A percentile compares a stretch with the other conserved stretches of the same genome.
Evolutionary conservation across 1,284 basidiomycete genomes (phyloP).

Genomic region (Coriolopsis trogii): DNA sequence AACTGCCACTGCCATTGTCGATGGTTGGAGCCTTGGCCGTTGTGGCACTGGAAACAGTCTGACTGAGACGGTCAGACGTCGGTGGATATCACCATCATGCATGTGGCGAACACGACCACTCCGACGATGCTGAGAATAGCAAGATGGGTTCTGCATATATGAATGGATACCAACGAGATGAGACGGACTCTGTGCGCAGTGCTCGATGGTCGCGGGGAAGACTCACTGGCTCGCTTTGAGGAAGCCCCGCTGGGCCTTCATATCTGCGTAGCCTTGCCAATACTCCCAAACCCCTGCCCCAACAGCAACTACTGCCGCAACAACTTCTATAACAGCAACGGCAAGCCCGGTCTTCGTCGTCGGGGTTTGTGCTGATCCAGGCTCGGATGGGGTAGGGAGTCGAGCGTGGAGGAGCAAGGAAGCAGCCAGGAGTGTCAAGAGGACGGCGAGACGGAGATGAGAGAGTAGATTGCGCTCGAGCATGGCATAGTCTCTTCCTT

Average conservation of each 20-base stretch:
- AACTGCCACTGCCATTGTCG: background rate
- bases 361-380: constrained; percentile 26
- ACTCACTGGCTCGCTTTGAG: constrained; percentile 60
- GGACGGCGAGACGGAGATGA: constrained; percentile 63
- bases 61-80: constrained; percentile 12
- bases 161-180: background rate
- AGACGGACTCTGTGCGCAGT: constrained; percentile 10
- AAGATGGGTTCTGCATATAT: constrained; percentile 23
- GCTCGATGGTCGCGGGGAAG: constrained; percentile 9
- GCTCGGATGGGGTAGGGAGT: constrained; percentile 44
- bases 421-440: constrained; percentile 64
- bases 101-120: constrained; percentile 28
- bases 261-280: constrained; percentile 54
- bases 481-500: constrained; percentile 73
- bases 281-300: constrained; percentile 67
- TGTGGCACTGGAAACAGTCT: constrained; percentile 9
- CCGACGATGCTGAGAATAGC: constrained; percentile 25
- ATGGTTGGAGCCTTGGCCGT: background rate
- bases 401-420: constrained; percentile 64
- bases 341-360: constrained; percentile 27
- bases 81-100: constrained; percentile 27
- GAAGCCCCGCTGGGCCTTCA: constrained; percentile 61
- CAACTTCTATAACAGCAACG: constrained; percentile 34
- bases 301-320: constrained; percentile 56
- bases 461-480: constrained; percentile 73